phyloP scores from a whole-genome alignment of 1,284 basidiomycete genomes.

The Sporisorium reilianum region DNA sequence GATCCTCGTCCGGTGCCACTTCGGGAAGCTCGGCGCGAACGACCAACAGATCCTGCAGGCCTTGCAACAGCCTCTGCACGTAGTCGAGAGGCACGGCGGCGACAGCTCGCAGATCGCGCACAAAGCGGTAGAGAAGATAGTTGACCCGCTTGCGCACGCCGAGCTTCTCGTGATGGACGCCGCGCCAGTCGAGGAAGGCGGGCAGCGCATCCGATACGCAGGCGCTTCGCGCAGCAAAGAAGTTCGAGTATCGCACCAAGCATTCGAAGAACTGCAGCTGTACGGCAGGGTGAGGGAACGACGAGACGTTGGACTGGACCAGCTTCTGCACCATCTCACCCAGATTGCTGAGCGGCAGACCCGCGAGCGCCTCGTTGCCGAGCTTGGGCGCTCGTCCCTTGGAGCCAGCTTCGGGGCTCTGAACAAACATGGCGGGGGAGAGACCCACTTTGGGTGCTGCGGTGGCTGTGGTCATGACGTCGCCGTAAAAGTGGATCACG shows the following conservation, averaged over 20 bases:
- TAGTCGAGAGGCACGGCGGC: constrained; percentile 82
- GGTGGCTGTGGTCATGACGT: constrained; percentile 71
- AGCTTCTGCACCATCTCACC: constrained; percentile 90
- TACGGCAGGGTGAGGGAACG: constrained; percentile 88
- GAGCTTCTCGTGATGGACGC: constrained; percentile 83
- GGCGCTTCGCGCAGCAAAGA: constrained; percentile 88
- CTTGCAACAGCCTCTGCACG: constrained; percentile 72
- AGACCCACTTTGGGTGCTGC: constrained; percentile 64
- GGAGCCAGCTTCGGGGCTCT: constrained; percentile 52
- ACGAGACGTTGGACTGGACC: constrained; percentile 83
- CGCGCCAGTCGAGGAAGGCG: constrained; percentile 89
- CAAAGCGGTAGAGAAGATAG: constrained; percentile 93
- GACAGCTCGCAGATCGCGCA: constrained; percentile 79
- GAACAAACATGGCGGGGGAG: constrained; percentile 63
- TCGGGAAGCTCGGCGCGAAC: constrained; percentile 72
- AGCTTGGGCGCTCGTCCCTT: constrained; percentile 60
- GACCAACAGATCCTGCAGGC: constrained; percentile 72
- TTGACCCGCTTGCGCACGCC: constrained; percentile 83
- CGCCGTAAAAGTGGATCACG: constrained; percentile 92
- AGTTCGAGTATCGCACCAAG: constrained; percentile 89
- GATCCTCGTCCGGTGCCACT: constrained; percentile 75
- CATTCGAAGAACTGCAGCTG: constrained; percentile 94
- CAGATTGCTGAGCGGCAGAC: constrained; percentile 83
- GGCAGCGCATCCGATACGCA: constrained; percentile 79
- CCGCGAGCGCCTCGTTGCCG: constrained; percentile 50